Evolutionary conservation across 2,329 filamentous ascomycete species (phyloP).

Genomic region (Didymella pomorum): DNA sequence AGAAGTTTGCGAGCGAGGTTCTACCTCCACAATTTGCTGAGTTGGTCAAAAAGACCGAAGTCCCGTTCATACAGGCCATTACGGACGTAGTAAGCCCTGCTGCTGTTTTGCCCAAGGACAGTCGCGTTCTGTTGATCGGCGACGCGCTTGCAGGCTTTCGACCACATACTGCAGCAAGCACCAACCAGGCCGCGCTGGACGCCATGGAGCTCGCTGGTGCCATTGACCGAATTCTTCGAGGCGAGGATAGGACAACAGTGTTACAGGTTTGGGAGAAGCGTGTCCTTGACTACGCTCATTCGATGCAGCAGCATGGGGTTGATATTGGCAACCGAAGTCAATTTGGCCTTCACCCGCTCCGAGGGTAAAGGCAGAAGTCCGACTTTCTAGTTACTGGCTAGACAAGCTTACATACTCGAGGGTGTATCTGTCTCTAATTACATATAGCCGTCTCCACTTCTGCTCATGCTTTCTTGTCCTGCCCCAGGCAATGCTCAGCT

Average conservation of each 20-base stretch:
- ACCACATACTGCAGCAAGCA: conserved; percentile 55
- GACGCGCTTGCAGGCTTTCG: conserved; percentile 57
- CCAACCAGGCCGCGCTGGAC: conserved; percentile 57
- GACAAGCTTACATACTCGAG: background rate
- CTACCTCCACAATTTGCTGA: conserved; percentile 52
- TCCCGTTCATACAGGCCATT: conserved; percentile 56
- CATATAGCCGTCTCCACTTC: background rate
- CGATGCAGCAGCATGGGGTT: conserved; percentile 26
- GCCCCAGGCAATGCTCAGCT: too few species aligned
- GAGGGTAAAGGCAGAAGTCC: conserved; percentile 3
- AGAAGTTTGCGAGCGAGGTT: conserved; percentile 35
- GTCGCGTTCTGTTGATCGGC: conserved; percentile 55
- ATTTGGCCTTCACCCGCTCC: conserved; percentile 22
- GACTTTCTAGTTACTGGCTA: background rate
- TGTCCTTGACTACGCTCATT: conserved; percentile 25
- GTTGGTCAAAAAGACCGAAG: conserved; percentile 49
- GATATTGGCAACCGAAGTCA: conserved; percentile 27
- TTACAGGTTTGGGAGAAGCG: conserved; percentile 44
- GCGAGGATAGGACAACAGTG: conserved; percentile 35
- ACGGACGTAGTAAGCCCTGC: conserved; percentile 51
- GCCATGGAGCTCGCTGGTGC: conserved; percentile 43
- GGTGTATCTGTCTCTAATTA: background rate
- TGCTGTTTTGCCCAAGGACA: conserved; percentile 47
- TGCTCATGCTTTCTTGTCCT: background rate
- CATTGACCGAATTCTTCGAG: conserved; percentile 45